A percentile compares a stretch with the other conserved stretches of the same genome.
Evolutionary conservation across 2,329 filamentous ascomycete genomes (phyloP).

Genomic region (Raffaelea albimanens): DNA sequence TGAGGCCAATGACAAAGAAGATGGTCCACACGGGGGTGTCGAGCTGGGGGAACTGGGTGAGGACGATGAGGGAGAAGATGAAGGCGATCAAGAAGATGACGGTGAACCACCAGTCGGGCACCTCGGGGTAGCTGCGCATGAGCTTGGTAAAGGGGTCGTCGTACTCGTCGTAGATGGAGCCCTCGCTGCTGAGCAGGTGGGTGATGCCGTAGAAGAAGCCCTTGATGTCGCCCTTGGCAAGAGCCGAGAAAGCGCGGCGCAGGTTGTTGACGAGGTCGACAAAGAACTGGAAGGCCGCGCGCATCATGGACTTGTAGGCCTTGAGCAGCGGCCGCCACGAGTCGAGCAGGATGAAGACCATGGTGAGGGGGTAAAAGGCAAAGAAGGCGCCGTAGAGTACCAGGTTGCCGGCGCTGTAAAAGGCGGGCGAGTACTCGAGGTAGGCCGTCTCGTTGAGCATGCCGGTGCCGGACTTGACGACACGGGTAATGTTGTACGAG

Average conservation of each 20-base stretch:
- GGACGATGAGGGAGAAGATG: conserved; percentile 2
- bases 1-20: conserved; percentile 18
- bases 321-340: conserved; percentile 5
- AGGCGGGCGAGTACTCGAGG: conserved; percentile 40
- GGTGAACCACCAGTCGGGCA: conserved; percentile 5
- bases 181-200: neutral
- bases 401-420: conserved; percentile 37
- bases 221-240: neutral
- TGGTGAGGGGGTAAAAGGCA: conserved; percentile 41
- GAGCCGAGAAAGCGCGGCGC: neutral
- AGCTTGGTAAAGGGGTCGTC: conserved; percentile 3
- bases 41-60: neutral
- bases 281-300: neutral
- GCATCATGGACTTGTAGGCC: conserved; percentile 4
- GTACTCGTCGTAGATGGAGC: conserved; percentile 3
- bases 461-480: conserved; percentile 28
- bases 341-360: conserved; percentile 42
- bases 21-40: conserved; percentile 6
- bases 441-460: conserved; percentile 37
- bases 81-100: conserved; percentile 2
- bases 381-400: conserved; percentile 47
- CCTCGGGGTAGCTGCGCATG: conserved; percentile 1
- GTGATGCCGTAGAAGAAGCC: neutral
- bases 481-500: conserved; percentile 36
- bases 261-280: neutral